Conservation (phyloP, 2,329 filamentous ascomycete species). For the Beauveria pseudobassiana region DNA sequence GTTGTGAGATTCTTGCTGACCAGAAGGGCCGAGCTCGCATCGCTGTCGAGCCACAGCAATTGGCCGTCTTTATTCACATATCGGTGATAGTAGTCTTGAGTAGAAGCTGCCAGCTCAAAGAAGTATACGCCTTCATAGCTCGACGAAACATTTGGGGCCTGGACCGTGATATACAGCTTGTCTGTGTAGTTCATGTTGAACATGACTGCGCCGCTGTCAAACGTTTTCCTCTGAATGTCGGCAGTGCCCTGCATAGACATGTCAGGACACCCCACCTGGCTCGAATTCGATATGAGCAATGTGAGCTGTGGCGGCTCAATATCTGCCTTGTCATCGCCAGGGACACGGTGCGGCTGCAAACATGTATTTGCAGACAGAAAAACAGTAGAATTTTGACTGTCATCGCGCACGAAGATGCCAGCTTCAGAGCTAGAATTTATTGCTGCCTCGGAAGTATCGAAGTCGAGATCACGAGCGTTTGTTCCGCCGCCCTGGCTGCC, state of each 20-base stretch:
- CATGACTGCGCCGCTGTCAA: conserved; percentile 64
- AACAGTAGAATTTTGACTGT: conserved; percentile 39
- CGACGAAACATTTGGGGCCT: conserved; percentile 56
- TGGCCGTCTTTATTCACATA: conserved; percentile 35
- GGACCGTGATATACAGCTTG: conserved; percentile 70
- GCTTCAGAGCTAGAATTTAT: conserved; percentile 12
- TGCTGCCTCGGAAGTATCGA: conserved; percentile 15
- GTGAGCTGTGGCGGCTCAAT: conserved; percentile 61
- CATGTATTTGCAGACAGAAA: conserved; percentile 87
- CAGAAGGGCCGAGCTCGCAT: conserved; percentile 69
- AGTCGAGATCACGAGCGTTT: conserved; percentile 8
- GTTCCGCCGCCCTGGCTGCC: conserved; percentile 13
- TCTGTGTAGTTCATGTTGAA: conserved; percentile 52
- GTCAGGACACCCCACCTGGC: conserved; percentile 23
- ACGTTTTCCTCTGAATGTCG: conserved; percentile 29
- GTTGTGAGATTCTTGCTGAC: conserved; percentile 67
- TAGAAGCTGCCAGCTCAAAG: conserved; percentile 74
- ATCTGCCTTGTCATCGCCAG: conserved; percentile 11
- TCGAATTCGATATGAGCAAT: conserved; percentile 63
- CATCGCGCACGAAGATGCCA: conserved; percentile 12
- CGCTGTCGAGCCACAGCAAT: conserved; percentile 77
- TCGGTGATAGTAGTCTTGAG: conserved; percentile 68
- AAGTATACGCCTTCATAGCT: conserved; percentile 63
- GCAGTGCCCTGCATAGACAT: conserved; percentile 15
- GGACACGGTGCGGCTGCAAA: conserved; percentile 53